Evolutionary conservation across 1,284 basidiomycete species (phyloP), one percentile per base, ranked within the genome.

Genomic region (Puccinia hordei): DNA sequence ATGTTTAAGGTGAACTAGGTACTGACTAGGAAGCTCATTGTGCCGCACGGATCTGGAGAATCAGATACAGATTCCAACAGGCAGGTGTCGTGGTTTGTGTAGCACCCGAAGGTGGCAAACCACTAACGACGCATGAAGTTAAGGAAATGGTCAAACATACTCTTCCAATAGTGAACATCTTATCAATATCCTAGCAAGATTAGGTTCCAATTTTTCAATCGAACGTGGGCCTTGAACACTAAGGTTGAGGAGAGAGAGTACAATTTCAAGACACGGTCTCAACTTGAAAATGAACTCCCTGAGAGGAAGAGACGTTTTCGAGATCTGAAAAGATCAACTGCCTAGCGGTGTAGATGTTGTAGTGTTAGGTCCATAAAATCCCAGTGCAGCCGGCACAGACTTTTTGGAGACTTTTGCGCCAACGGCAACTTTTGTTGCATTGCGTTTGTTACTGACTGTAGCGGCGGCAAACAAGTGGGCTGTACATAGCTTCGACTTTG

Each of bases 31-130:
- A 63, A 63, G 35, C 1, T 63, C 61, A 63, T 38, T 30, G 30
- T 38, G 35, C 4, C 19, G n/a, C 61, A 63, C 22, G 61, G 61
- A 63, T 63, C 61, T 5, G 61, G 61, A 15, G 61, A 6, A 38
- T 63, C 35, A 38, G 8, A 13, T 63, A 63, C 61, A 17, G 61
- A 41, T 63, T 63, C 15, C 35, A 63, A 41, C 61, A 63, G 61
- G 61, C 33, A 10, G 19, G 15, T 0, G 10, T 22, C 1, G 61
- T 10, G 19, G 61, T 63, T 35, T 63, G 33, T 41, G 22, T 22
- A 30, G 61, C 30, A 5, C 2, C 35, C 22, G 33, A 49, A 49
- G 46, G 61, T 63, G 61, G 22, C 33, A 19, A 38, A 63, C 17
- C 3, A 8, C 61, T 35, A 63, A 63, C 61, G 13, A 63, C 13